phyloP scores from a whole-genome alignment of 139 green algal species.

The Chlorella sorokiniana region DNA sequence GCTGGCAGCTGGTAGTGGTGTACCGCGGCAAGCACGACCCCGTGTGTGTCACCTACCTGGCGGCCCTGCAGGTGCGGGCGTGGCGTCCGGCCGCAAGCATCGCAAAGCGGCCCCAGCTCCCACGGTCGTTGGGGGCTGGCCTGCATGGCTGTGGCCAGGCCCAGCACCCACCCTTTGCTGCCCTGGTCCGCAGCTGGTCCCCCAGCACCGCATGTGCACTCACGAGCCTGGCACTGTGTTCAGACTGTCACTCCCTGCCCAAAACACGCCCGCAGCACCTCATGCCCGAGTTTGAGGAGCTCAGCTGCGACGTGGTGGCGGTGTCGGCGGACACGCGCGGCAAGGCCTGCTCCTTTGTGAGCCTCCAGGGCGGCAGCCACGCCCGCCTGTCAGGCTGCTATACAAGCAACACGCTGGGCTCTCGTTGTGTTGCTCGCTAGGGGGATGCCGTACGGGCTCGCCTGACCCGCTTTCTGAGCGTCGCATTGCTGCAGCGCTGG shows the following conservation, averaged over 20 bases:
- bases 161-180: too few relatives aligned
- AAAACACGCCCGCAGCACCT: constrained; percentile 43
- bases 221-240: too few relatives aligned
- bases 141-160: too few relatives aligned
- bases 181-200: too few relatives aligned
- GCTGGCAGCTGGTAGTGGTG: constrained; percentile 62
- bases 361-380: not conserved
- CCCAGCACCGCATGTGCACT: too few relatives aligned
- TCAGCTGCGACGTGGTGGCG: constrained; percentile 59
- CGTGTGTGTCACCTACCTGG: constrained; percentile 55
- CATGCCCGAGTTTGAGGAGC: constrained; percentile 59
- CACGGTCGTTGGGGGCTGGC: too few relatives aligned
- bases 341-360: constrained; percentile 51
- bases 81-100: too few relatives aligned
- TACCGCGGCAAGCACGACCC: constrained; percentile 65
- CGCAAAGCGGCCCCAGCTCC: not conserved
- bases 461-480: not conserved
- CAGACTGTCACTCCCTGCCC: too few relatives aligned
- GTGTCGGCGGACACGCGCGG: constrained; percentile 54
- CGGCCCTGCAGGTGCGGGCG: constrained; percentile 30
- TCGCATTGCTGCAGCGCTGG: not conserved
- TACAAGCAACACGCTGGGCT: not conserved
- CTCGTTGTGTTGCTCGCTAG: not conserved
- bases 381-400: too few relatives aligned
- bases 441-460: not conserved